Conservation (phyloP, 305 asterid genomes). For the Fraxinus greggii region DNA sequence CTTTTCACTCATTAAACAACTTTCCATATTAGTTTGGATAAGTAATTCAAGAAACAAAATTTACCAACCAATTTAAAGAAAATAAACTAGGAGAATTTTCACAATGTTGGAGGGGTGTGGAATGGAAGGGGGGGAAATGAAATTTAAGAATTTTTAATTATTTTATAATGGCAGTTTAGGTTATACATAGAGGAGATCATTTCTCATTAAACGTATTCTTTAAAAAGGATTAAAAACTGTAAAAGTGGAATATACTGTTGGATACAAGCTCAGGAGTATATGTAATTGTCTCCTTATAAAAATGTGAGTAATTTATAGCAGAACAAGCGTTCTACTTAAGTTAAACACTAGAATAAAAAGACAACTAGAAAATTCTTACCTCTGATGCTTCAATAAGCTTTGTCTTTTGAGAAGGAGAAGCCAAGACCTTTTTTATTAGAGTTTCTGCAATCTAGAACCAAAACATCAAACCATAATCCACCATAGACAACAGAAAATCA, state of each 20-base stretch:
- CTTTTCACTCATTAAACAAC: background rate
- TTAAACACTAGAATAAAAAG: background rate
- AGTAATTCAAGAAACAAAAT: background rate
- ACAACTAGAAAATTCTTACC: conserved; percentile 34
- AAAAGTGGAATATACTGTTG: background rate
- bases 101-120: background rate
- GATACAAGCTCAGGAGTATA: background rate
- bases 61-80: background rate
- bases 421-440: conserved; percentile 66
- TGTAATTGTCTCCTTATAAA: background rate
- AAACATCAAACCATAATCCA: background rate
- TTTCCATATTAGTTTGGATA: background rate
- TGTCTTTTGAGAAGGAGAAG: conserved; percentile 79
- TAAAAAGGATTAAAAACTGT: background rate
- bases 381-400: conserved; percentile 79
- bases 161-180: background rate
- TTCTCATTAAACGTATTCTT: background rate
- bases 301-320: background rate
- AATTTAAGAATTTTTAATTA: background rate
- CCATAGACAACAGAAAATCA: background rate
- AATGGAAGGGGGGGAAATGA: background rate
- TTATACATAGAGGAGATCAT: background rate
- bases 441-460: conserved; percentile 71
- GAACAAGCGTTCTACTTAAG: background rate
- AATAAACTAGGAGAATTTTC: background rate